These are phyloP conservation scores for Fraxinus velutina DNA, from an alignment of 305 asterid genomes.

Conservation along the genomic window DNA sequence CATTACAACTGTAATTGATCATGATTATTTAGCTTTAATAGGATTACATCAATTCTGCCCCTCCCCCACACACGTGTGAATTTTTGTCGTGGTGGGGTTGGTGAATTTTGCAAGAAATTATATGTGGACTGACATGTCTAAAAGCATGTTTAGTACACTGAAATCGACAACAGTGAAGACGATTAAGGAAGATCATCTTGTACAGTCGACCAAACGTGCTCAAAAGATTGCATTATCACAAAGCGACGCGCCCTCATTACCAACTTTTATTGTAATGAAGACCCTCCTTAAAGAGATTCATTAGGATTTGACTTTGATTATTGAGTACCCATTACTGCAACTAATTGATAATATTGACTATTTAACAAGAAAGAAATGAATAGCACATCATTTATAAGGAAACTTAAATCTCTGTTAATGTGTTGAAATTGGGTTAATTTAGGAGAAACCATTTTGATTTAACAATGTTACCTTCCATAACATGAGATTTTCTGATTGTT, in stretches of 20 bases:
- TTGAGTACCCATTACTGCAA: conserved; percentile 44
- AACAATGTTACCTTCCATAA: conserved; percentile 5
- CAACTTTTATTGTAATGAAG: neutral
- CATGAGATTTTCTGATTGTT: neutral
- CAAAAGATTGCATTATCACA: neutral
- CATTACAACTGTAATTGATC: neutral
- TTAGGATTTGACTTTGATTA: conserved; percentile 26
- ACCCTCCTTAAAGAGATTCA: conserved; percentile 16
- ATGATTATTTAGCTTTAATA: neutral
- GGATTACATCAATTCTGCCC: neutral
- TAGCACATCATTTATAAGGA: neutral
- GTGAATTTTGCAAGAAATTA: neutral
- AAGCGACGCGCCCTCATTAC: neutral
- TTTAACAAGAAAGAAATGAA: conserved; percentile 26
- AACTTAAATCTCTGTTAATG: neutral
- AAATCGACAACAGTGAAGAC: neutral
- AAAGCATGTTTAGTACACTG: neutral
- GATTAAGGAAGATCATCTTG: neutral
- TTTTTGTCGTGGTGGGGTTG: neutral
- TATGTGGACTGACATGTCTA: neutral
- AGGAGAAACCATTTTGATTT: neutral
- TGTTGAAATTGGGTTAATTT: neutral
- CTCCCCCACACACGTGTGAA: neutral
- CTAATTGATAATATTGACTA: conserved; percentile 29
- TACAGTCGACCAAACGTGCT: neutral